Conservation (phyloP, 2,329 filamentous ascomycete species). For the Colletotrichum cordylinicola region DNA sequence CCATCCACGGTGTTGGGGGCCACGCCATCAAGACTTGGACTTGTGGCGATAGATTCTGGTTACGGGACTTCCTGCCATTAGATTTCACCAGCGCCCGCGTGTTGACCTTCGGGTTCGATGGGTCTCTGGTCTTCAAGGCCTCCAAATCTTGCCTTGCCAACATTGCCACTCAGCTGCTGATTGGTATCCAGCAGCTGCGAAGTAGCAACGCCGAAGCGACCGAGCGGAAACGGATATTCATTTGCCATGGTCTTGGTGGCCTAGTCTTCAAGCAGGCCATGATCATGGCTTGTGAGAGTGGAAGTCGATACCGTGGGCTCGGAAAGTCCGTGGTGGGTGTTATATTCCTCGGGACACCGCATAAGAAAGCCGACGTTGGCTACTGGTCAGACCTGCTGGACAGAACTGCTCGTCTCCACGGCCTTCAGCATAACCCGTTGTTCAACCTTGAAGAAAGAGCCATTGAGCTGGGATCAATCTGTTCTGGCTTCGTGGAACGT, state of each 20-base stretch:
- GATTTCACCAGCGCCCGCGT: accelerated
- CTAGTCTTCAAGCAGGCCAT: not conserved
- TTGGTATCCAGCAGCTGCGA: not conserved
- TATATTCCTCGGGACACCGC: not conserved
- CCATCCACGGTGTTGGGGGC: not conserved
- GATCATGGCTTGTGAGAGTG: not conserved
- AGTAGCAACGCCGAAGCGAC: not conserved
- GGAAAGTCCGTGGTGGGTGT: not conserved
- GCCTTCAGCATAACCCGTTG: not conserved
- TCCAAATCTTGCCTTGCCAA: accelerated
- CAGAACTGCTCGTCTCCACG: accelerated
- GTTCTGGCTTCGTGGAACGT: not conserved
- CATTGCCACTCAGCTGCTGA: accelerated
- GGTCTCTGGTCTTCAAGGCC: accelerated
- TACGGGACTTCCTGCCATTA: not conserved
- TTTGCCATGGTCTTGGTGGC: not conserved
- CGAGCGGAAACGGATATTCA: not conserved
- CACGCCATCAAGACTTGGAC: not conserved
- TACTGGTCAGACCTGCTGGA: not conserved
- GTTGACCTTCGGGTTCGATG: not conserved
- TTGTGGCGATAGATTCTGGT: accelerated
- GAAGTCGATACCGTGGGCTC: accelerated
- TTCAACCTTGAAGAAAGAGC: accelerated
- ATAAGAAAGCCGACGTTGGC: not conserved
- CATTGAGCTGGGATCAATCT: not conserved